Percentiles rank a stretch among this genome's conserved stretches.
These are phyloP conservation scores for Madurella fahalii DNA, from an alignment of 2,329 filamentous ascomycete species.

Conservation along the genomic window DNA sequence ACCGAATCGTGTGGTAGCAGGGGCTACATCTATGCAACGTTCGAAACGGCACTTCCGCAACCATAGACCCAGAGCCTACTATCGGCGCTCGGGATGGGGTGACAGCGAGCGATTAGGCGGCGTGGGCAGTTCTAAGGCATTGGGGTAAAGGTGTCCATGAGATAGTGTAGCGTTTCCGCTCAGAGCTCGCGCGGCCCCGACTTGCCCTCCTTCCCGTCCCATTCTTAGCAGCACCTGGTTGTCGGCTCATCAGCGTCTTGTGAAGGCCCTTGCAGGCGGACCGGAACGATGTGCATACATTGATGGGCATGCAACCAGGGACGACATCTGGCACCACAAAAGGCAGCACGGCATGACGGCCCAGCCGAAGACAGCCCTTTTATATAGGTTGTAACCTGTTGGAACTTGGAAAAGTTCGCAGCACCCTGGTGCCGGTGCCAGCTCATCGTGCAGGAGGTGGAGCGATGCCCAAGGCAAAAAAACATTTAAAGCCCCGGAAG, in stretches of 20 bases:
- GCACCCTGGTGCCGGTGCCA: constrained; percentile 30
- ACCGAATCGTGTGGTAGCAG: neutral
- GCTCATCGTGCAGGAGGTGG: constrained; percentile 37
- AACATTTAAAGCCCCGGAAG: constrained; percentile 22
- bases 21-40: neutral
- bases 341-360: constrained; percentile 21
- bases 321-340: constrained; percentile 11
- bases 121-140: too few relatives aligned
- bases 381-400: constrained; percentile 24
- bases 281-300: constrained; percentile 13
- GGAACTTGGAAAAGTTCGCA: constrained; percentile 24
- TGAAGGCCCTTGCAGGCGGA: constrained; percentile 11
- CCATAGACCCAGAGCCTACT: neutral
- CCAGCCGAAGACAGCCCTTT: constrained; percentile 21
- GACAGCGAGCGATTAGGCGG: too few relatives aligned
- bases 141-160: neutral
- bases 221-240: neutral
- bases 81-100: neutral
- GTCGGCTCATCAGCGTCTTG: constrained; percentile 5
- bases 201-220: neutral
- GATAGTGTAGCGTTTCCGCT: neutral
- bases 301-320: constrained; percentile 11
- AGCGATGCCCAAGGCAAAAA: constrained; percentile 24
- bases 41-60: neutral
- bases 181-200: neutral